Evolutionary conservation across 495 filamentous ascomycete species (phyloP), one percentile per base, ranked within the genome.

Genomic region (Podospora comata): DNA sequence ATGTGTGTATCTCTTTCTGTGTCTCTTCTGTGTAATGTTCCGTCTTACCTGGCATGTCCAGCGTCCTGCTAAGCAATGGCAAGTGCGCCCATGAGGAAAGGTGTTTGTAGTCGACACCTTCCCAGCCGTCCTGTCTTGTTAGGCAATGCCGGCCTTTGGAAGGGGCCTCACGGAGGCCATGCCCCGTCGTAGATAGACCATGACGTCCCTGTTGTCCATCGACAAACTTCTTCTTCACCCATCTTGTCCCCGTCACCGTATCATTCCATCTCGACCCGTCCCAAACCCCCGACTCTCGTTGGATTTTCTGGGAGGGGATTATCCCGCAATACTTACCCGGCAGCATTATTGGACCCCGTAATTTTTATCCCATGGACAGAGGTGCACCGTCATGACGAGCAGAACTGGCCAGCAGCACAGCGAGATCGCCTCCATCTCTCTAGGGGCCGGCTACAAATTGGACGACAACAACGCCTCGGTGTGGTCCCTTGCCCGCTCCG

Each of bases 311-410:
- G 56, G 19, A 30, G 59, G 9, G 59, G 60, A 63, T 20, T 16
- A 57, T 57, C 56, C 48, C 56, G 7, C 57, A 55, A 71, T 58
- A 19, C 62, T 65, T 68, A 70, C 0, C 39, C n/a, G 39, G 39
- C 39, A 48, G 39, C 39, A 48, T 48, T 48, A 48, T 67, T 23
- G 18, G 27, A 53, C n/a, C 60, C 60, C 19, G 56, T 28, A 19
- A 15, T 23, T 32, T 56, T 64, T 63, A 20, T 56, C 70, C 59
- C 63, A 75, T 72, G 72, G 75, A 70, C 58, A 65, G 62, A 27
- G 39, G 6, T 48, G 61, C 62, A 58, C 54, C 70, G 75, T 69
- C 60, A 78, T 77, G 76, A 77, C 65, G 70, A 72, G 71, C 28
- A 69, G 66, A 61, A 67, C 64, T 54, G 64, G 62, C 39, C 34